These are phyloP conservation scores for Dunaliella primolecta DNA, from an alignment of 139 green algal species.

Conservation along the genomic window DNA sequence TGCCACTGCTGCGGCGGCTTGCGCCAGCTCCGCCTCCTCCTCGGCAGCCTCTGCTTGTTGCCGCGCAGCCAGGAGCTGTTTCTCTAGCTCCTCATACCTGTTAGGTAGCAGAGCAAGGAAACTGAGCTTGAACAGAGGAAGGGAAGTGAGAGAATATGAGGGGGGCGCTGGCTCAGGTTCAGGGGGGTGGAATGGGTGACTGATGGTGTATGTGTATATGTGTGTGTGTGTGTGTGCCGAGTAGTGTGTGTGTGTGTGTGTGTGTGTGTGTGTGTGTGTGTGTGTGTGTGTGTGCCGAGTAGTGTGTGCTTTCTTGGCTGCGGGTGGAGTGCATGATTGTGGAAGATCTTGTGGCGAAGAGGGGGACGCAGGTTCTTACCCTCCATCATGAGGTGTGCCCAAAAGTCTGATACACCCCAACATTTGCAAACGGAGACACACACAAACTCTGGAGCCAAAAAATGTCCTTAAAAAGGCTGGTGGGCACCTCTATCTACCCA, in stretches of 20 bases:
- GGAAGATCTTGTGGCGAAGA: too few species aligned
- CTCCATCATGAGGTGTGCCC: too few species aligned
- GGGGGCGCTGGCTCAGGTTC: not conserved
- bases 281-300: not conserved
- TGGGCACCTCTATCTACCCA: too few species aligned
- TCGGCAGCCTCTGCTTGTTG: conserved; percentile 54
- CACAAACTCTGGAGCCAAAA: too few species aligned
- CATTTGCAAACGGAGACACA: too few species aligned
- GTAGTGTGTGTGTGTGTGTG: not conserved
- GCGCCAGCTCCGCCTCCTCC: conserved; percentile 69
- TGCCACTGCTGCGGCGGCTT: conserved; percentile 55
- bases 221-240: not conserved
- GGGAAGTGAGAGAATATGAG: not conserved
- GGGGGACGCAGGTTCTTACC: too few species aligned
- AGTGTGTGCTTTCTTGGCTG: too few species aligned
- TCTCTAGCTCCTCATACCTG: conserved; percentile 80
- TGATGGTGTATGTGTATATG: not conserved
- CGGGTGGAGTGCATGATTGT: too few species aligned
- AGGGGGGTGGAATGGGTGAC: not conserved
- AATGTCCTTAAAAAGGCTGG: too few species aligned
- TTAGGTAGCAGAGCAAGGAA: not conserved
- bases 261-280: not conserved
- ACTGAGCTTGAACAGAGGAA: not conserved
- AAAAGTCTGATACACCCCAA: too few species aligned
- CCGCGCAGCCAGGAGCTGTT: conserved; percentile 61